Percentiles rank a stretch among this genome's conserved stretches.
phyloP scores from a whole-genome alignment of 495 filamentous ascomycete species.

The Clohesyomyces aquaticus region DNA sequence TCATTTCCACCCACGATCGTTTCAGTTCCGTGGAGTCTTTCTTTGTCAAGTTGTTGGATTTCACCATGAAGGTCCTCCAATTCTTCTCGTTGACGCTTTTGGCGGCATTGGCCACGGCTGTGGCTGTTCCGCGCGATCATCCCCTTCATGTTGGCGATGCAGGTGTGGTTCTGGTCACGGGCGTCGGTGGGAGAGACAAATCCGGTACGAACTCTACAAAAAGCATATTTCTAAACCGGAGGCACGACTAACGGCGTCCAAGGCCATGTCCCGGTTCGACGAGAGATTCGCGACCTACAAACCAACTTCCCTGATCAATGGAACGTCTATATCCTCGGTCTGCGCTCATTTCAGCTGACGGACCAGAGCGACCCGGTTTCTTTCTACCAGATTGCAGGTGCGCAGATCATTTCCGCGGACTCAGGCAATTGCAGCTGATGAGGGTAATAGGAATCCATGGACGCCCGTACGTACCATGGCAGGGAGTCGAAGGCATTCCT shows the following conservation, averaged over 20 bases:
- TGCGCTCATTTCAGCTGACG: slow-evolving; percentile 13
- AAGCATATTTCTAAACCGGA: no score
- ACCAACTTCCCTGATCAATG: slow-evolving; percentile 31
- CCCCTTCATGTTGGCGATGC: not conserved
- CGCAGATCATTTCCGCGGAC: slow-evolving; percentile 34
- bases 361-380: slow-evolving; percentile 52
- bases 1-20: not conserved
- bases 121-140: not conserved
- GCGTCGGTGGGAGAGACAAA: not conserved
- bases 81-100: not conserved
- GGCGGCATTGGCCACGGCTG: not conserved
- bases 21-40: no score
- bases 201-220: not conserved
- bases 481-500: slow-evolving; percentile 47
- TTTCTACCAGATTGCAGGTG: slow-evolving; percentile 56
- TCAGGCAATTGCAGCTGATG: not conserved
- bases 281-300: slow-evolving; percentile 28
- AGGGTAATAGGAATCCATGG: slow-evolving; percentile 56
- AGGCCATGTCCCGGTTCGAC: slow-evolving; percentile 29
- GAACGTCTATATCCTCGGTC: slow-evolving; percentile 32
- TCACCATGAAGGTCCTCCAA: not conserved
- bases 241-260: not conserved
- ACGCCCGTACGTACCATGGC: slow-evolving; percentile 53
- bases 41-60: no score
- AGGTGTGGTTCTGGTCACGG: not conserved